Conservation (phyloP, 2,329 filamentous ascomycete species). For the Bertia moriformis region DNA sequence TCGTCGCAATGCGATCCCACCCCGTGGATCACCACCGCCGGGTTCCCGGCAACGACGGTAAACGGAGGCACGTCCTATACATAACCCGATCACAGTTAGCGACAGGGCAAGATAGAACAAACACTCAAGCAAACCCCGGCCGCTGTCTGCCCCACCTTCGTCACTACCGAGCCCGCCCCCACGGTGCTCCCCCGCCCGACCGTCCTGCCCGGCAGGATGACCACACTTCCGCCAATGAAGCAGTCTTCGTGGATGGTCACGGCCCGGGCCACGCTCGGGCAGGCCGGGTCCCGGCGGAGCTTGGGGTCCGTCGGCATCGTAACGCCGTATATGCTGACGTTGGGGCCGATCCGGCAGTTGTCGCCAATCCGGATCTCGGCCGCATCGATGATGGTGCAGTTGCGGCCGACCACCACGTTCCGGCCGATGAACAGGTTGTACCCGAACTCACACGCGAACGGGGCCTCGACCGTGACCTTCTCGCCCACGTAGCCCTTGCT, state of each 20-base stretch:
- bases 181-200: constrained; percentile 37
- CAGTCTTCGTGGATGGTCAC: constrained; percentile 66
- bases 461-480: constrained; percentile 66
- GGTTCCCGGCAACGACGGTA: constrained; percentile 29
- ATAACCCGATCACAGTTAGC: constrained; percentile 1
- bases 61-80: constrained; percentile 27
- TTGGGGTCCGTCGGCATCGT: constrained; percentile 61
- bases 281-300: constrained; percentile 58
- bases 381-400: constrained; percentile 79
- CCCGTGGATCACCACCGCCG: constrained; percentile 18
- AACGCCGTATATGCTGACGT: constrained; percentile 73
- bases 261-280: constrained; percentile 52
- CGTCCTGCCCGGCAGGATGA: constrained; percentile 39
- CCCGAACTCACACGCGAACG: constrained; percentile 86
- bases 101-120: constrained; percentile 7
- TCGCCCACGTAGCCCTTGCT: constrained; percentile 54
- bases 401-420: constrained; percentile 68
- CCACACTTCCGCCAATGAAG: constrained; percentile 47
- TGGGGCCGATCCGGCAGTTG: constrained; percentile 63
- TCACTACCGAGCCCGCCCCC: constrained; percentile 37
- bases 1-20: too few species aligned
- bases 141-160: constrained; percentile 24
- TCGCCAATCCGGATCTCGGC: constrained; percentile 70
- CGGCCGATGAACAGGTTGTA: constrained; percentile 86
- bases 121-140: constrained; percentile 14